These are phyloP conservation scores for Paracoccidioides lutzii DNA, from an alignment of 2,329 filamentous ascomycete genomes.

Conservation along the genomic window DNA sequence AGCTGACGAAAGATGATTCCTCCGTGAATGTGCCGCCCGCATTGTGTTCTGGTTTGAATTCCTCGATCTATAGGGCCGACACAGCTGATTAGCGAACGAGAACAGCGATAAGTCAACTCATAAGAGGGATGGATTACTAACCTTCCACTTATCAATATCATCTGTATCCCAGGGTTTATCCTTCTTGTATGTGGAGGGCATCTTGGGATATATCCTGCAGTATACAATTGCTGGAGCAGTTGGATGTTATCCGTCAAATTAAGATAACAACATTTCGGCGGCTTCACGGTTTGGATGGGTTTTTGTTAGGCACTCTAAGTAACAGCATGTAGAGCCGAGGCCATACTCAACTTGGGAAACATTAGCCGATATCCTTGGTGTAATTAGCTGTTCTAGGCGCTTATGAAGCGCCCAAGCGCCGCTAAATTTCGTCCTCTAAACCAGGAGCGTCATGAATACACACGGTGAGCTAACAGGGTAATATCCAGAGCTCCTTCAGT, in stretches of 20 bases:
- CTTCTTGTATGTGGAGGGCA: slow-evolving; percentile 81
- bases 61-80: slow-evolving; percentile 46
- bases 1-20: slow-evolving; percentile 69
- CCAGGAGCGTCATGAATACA: neutral
- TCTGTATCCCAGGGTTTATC: slow-evolving; percentile 95
- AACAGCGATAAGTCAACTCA: neutral
- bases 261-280: neutral
- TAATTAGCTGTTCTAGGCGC: neutral
- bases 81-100: neutral
- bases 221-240: neutral
- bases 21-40: slow-evolving; percentile 73
- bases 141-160: slow-evolving; percentile 95
- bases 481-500: neutral
- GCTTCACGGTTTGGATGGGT: neutral
- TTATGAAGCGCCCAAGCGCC: slow-evolving; percentile 5
- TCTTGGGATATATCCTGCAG: slow-evolving; percentile 22
- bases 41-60: slow-evolving; percentile 80
- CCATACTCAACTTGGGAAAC: neutral
- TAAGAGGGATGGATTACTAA: slow-evolving; percentile 18
- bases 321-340: neutral
- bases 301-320: neutral
- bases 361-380: neutral
- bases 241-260: neutral
- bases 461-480: too few relatives aligned
- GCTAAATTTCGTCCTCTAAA: neutral